Evolutionary conservation across 495 filamentous ascomycete genomes (phyloP).

Genomic region (Xanthoparmelia taractica): DNA sequence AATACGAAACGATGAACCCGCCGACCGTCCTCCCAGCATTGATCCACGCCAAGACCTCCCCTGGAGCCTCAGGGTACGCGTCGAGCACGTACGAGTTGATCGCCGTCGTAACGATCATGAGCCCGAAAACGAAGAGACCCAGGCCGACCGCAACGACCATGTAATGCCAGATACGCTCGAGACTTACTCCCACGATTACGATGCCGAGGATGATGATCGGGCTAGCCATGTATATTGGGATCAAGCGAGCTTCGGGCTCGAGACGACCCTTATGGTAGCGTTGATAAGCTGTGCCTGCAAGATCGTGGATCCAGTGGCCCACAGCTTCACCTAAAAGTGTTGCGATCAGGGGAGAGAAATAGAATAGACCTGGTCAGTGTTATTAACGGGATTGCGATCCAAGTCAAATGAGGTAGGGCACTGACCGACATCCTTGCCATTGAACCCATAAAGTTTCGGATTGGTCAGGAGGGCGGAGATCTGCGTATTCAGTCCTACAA

Average conservation of each 20-base stretch:
- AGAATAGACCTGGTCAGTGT: slow-evolving; percentile 40
- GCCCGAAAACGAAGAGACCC: slow-evolving; percentile 49
- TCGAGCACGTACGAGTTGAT: slow-evolving; percentile 57
- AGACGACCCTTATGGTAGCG: slow-evolving; percentile 42
- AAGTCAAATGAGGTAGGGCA: no score
- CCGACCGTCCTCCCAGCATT: slow-evolving; percentile 41
- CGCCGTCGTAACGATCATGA: slow-evolving; percentile 57
- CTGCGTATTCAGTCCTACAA: slow-evolving; percentile 56
- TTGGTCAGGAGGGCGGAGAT: no score
- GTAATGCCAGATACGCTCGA: slow-evolving; percentile 47
- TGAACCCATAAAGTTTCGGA: no score
- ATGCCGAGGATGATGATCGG: slow-evolving; percentile 45
- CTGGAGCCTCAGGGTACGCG: slow-evolving; percentile 48
- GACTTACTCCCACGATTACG: slow-evolving; percentile 47
- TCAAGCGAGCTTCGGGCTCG: slow-evolving; percentile 52
- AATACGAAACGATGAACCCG: slow-evolving; percentile 45
- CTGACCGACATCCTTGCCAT: slow-evolving; percentile 41
- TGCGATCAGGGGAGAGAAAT: slow-evolving; percentile 53
- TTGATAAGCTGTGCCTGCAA: slow-evolving; percentile 40
- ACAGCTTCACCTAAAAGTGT: slow-evolving; percentile 45
- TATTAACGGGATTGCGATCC: no score
- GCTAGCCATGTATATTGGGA: slow-evolving; percentile 41
- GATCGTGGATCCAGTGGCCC: slow-evolving; percentile 55
- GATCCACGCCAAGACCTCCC: slow-evolving; percentile 50
- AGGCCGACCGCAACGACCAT: slow-evolving; percentile 46